phyloP scores from a whole-genome alignment of 331 rosid genomes.

The Rosa hybrid region DNA sequence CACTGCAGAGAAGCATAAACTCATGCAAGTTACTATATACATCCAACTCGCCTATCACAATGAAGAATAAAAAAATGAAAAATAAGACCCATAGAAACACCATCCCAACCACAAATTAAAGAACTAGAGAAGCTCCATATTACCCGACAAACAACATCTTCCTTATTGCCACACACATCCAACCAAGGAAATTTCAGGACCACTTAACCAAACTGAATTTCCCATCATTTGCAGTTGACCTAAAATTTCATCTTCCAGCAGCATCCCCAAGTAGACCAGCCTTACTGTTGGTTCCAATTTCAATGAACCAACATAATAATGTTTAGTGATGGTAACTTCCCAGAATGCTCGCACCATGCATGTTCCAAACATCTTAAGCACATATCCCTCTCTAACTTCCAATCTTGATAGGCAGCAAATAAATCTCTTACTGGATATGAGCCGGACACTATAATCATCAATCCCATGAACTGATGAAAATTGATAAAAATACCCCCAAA shows the following conservation, averaged over 20 bases:
- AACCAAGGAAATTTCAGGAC: constrained; percentile 22
- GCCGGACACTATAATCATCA: constrained; percentile 27
- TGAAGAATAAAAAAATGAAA: constrained; percentile 31
- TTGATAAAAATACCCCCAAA: constrained; percentile 31
- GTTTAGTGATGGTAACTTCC: constrained; percentile 19
- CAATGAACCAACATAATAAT: constrained; percentile 18
- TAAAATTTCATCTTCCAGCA: constrained; percentile 22
- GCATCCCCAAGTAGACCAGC: constrained; percentile 7
- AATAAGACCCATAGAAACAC: constrained; percentile 14
- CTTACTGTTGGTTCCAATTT: constrained; percentile 23
- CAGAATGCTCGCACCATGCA: constrained; percentile 25
- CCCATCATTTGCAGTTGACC: constrained; percentile 21
- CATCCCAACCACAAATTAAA: constrained; percentile 30
- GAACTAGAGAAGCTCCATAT: constrained; percentile 25
- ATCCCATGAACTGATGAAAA: constrained; percentile 26
- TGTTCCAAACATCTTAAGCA: constrained; percentile 21
- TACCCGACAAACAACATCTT: constrained; percentile 20
- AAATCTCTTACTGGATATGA: constrained; percentile 27
- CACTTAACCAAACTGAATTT: constrained; percentile 35
- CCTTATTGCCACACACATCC: constrained; percentile 35
- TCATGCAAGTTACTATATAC: constrained; percentile 27
- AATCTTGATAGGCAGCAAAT: constrained; percentile 28
- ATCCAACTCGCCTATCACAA: constrained; percentile 41
- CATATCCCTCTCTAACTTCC: constrained; percentile 25
- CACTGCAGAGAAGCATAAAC: constrained; percentile 34